Base-by-base conservation (phyloP, 2,329 filamentous ascomycete genomes). In the Plenodomus biglobosus region DNA sequence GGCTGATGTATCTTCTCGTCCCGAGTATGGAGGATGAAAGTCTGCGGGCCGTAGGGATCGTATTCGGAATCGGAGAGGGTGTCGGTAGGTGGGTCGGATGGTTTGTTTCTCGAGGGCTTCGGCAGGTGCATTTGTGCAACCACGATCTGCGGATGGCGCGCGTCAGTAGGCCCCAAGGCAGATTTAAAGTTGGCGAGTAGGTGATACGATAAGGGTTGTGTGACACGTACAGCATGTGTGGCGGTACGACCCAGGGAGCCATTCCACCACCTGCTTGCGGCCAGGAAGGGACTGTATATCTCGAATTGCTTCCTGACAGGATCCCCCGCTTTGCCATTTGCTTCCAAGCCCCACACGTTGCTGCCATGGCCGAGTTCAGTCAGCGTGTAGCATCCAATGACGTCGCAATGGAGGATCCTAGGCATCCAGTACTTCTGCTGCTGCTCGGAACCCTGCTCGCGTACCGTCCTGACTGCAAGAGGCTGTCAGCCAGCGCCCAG, bases 251-350 rank as follows among this genome's bases (percentile, higher is more conserved):
- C 78, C 66, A 81, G 71, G 1, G 74, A 73, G 1, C 78, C 78
- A 60, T 80, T 80, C 78, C 78, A 81, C 78, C 77, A 80, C 62
- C 81, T 80, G 55, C 75, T 79, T 1, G 78, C 75, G 1, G 78
- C 80, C 17, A 80, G 60, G 20, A 75, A 76, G 10, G 78, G 78
- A 52, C 77, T 80, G 60, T 80, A 77, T 13, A 81, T 68, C 24
- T 76, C 66, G 48, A 81, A 80, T 27, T 78, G 72, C 49, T 76
- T 75, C 5, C 65, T 67, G 20, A 66, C 56, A 1, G 67, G 66
- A 55, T 79, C 73, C 75, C 76, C 80, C 24, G n/a, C n/a, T n/a
- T 65, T 73, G 1, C 78, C 78, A 39, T 74, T 64, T 13, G 75
- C 75, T 51, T 81, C 78, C 11, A 81, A 55, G 0, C 78, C 78